A percentile compares a stretch with the other conserved stretches of the same genome.
phyloP scores from a whole-genome alignment of 352 stramenopile genomes.

The Peronospora belbahrii region DNA sequence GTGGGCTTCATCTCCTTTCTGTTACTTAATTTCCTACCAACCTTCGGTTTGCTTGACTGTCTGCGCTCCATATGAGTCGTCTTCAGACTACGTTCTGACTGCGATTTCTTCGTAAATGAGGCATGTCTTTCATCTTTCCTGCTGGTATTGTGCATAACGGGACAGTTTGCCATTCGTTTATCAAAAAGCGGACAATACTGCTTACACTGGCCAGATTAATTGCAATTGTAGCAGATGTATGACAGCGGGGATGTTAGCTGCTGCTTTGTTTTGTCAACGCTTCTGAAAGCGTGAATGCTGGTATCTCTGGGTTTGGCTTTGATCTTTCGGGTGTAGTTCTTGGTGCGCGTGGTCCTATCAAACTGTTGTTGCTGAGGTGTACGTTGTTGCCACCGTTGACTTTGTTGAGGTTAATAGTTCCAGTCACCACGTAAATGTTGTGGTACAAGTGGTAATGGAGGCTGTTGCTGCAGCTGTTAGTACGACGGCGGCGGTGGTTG shows the following conservation, averaged over 20 bases:
- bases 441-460: constrained; percentile 7
- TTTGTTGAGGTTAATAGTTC: constrained; percentile 9
- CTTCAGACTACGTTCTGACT: too few species aligned
- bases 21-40: too few species aligned
- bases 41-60: too few species aligned
- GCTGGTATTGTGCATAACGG: too few species aligned
- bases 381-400: constrained; percentile 10
- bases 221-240: constrained; percentile 77
- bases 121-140: too few species aligned
- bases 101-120: too few species aligned
- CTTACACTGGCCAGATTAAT: constrained; percentile 71
- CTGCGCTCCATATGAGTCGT: too few species aligned
- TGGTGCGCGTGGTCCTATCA: constrained; percentile 7
- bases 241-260: constrained; percentile 38
- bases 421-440: constrained; percentile 10
- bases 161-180: too few species aligned
- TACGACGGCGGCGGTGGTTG: constrained; percentile 7
- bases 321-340: constrained; percentile 3
- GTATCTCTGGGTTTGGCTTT: constrained; percentile 17
- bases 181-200: constrained; percentile 48
- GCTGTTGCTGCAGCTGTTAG: constrained; percentile 1
- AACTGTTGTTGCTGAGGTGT: constrained; percentile 11
- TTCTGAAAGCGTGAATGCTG: constrained; percentile 22
- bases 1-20: too few species aligned
- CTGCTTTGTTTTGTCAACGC: constrained; percentile 20